Evolutionary conservation across 345 rosid species (phyloP).

Genomic region (Rhizophora mangle): DNA sequence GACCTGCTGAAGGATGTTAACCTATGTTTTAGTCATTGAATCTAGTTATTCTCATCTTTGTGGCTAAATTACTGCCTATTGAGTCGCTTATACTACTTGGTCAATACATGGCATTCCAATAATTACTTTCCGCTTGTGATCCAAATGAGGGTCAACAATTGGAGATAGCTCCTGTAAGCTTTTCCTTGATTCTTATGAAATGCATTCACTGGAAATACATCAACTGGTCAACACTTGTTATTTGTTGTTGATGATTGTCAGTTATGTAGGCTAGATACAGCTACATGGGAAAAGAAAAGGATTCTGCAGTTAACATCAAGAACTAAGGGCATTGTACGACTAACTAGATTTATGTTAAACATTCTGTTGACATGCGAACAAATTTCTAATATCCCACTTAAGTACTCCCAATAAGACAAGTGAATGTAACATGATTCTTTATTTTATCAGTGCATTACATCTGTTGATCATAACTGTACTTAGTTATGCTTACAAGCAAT

Average conservation of each 20-base stretch:
- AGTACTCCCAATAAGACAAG: background rate
- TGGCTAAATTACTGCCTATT: constrained; percentile 2
- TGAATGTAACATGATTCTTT: background rate
- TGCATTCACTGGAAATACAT: background rate
- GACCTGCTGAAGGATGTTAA: no score
- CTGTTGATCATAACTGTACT: background rate
- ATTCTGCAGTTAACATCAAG: background rate
- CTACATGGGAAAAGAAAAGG: background rate
- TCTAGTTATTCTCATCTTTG: no score
- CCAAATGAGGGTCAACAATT: background rate
- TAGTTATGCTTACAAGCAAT: background rate
- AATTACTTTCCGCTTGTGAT: no score
- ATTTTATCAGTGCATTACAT: background rate
- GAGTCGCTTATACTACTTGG: background rate
- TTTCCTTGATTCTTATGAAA: background rate
- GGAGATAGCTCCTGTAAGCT: background rate
- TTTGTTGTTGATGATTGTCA: background rate
- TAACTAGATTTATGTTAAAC: background rate
- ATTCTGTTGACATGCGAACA: background rate
- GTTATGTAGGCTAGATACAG: no score
- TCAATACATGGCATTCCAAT: background rate
- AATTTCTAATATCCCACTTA: background rate
- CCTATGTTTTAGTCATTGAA: no score
- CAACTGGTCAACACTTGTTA: background rate
- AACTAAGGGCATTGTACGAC: background rate